Evolutionary conservation across 345 rosid genomes (phyloP), one percentile per base, ranked within the genome.

Genomic region (Moringa oleifera): DNA sequence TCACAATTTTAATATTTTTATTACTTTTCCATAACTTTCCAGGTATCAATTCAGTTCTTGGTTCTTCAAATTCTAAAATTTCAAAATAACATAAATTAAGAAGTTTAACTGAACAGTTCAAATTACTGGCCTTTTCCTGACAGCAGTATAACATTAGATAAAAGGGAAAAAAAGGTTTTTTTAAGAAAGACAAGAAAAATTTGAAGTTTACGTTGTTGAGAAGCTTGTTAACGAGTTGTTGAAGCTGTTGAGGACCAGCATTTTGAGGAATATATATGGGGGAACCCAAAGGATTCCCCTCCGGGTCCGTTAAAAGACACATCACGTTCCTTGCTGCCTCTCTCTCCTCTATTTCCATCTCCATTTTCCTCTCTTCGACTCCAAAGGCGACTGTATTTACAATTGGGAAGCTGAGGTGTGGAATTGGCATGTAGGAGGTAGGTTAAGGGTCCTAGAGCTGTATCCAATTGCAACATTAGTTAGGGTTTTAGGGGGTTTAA

Each of bases 221-320:
- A 72, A 90, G 89, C 69, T 75, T 74, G 56, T 94, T 94, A 73
- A 94, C 97, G 65, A 94, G 90, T 57, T 80, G 87, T 23, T 81
- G 86, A 71, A 88, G 97, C 71, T 90, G 97, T 25, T 72, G 79
- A 17, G 97, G 97, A 50, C 89, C 88, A 11, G 86, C 85, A 58
- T 73, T 81, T 63, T 85, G 97, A 6, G 99, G 97, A 28, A 95
- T 81, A 76, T 84, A 91, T 79, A 87, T 71, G 23, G 95, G 73
- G 66, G 90, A 81, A 20, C 94, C 97, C 15, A 89, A 67, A 1
- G 80, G 62, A 20, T 62, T 73, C 62, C 95, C 97, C 65, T 88
- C 99, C 7, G 93, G 87, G 76, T 88, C 97, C 24, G 86, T 75
- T 67, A 94, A 79, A 21, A 83, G 80, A 74, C 97, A 86, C 88